Evolutionary conservation across 177 flowering plant species (phyloP).

Genomic region (Tripterygium wilfordii): DNA sequence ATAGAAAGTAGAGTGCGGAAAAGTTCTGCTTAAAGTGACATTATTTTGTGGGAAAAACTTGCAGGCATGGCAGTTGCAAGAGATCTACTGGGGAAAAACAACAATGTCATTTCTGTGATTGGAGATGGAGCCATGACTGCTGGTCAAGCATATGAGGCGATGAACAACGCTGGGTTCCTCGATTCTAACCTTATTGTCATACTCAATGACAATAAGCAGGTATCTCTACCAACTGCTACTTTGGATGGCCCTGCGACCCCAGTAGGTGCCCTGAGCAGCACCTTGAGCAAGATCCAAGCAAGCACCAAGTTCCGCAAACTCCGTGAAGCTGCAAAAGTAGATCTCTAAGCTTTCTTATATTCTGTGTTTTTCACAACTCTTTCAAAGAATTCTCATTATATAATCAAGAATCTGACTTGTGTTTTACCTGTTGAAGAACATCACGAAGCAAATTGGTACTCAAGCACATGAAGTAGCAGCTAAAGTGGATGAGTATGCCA

Average conservation of each 20-base stretch:
- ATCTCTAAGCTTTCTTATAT: not conserved
- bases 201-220: slow-evolving; percentile 87
- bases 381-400: too few relatives aligned
- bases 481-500: slow-evolving; percentile 77
- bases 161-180: slow-evolving; percentile 90
- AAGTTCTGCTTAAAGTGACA: too few relatives aligned
- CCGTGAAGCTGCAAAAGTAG: slow-evolving; percentile 84
- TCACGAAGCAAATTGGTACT: slow-evolving; percentile 77
- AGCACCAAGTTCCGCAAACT: slow-evolving; percentile 67
- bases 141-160: slow-evolving; percentile 95
- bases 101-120: slow-evolving; percentile 83
- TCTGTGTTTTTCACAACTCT: not conserved
- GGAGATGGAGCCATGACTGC: slow-evolving; percentile 99
- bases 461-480: slow-evolving; percentile 74
- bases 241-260: slow-evolving; percentile 92
- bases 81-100: slow-evolving; percentile 71
- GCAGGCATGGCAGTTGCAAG: slow-evolving; percentile 96
- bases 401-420: slow-evolving; percentile 11
- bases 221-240: slow-evolving; percentile 94
- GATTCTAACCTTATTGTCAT: slow-evolving; percentile 74
- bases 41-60: too few relatives aligned
- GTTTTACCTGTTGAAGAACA: slow-evolving; percentile 28
- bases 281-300: slow-evolving; percentile 67
- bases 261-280: slow-evolving; percentile 85
- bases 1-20: too few relatives aligned